A percentile compares a stretch with the other conserved stretches of the same genome.
phyloP scores from a whole-genome alignment of 495 filamentous ascomycete genomes.

The Aspergillus avenaceus region DNA sequence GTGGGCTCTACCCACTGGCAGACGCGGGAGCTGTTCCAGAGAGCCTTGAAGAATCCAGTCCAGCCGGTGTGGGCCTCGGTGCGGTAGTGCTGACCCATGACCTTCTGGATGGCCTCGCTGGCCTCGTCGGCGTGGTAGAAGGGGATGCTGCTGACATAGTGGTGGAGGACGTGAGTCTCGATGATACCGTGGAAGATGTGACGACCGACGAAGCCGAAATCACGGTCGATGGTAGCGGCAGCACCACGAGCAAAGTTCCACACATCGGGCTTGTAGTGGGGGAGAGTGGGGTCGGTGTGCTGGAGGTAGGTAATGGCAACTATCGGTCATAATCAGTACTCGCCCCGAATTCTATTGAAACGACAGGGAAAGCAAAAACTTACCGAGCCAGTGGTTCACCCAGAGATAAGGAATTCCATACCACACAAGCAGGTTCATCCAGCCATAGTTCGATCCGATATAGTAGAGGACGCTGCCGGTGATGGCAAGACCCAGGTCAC shows the following conservation, averaged over 20 bases:
- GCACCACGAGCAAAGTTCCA: slow-evolving; percentile 59
- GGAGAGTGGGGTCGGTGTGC: slow-evolving; percentile 57
- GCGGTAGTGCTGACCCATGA: slow-evolving; percentile 56
- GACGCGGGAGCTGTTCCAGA: slow-evolving; percentile 48
- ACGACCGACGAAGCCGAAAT: slow-evolving; percentile 57
- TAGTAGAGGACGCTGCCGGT: slow-evolving; percentile 53
- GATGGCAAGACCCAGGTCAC: slow-evolving; percentile 73
- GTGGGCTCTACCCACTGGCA: slow-evolving; percentile 61
- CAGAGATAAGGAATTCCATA: slow-evolving; percentile 93
- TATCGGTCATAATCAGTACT: slow-evolving; percentile 12
- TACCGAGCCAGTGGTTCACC: slow-evolving; percentile 92
- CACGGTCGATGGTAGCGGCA: slow-evolving; percentile 57
- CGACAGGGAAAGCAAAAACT: slow-evolving; percentile 17
- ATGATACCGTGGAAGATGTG: slow-evolving; percentile 59
- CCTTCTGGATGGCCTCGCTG: slow-evolving; percentile 53
- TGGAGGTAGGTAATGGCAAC: slow-evolving; percentile 61
- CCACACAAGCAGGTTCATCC: slow-evolving; percentile 83
- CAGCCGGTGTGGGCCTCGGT: slow-evolving; percentile 47
- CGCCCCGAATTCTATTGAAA: not conserved
- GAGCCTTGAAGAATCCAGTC: slow-evolving; percentile 50
- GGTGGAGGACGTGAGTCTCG: slow-evolving; percentile 58
- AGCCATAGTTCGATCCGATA: slow-evolving; percentile 70
- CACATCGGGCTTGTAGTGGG: slow-evolving; percentile 51
- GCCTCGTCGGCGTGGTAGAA: slow-evolving; percentile 62
- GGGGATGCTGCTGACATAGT: slow-evolving; percentile 58